Evolutionary conservation across 2,329 filamentous ascomycete genomes (phyloP), one percentile per base, ranked within the genome.

Genomic region (Penicillium sclerotiorum): DNA sequence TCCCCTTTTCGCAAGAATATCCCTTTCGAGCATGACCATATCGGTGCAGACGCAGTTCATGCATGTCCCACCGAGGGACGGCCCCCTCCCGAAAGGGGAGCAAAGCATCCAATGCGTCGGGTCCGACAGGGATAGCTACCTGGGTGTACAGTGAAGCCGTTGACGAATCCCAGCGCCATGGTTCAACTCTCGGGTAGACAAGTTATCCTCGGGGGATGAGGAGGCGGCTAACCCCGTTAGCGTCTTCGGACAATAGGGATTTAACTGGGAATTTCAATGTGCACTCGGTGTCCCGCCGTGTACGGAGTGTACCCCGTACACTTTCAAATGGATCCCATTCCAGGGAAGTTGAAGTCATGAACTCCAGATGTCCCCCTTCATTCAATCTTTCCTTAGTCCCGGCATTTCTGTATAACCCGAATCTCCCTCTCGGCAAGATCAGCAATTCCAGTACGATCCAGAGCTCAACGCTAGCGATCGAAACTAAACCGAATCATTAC

Each of bases 121-220:
- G 65, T 60, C 56, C 50, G 42, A 53, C 49, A 54, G 49, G 56
- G 56, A 28, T 50, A 38, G 23, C 3, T 22, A n/a, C 11, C 9
- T 7, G 6, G 13, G 25, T 3, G 9, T 28, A 15, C 40, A 36
- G 32, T 42, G 20, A 41, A 25, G 42, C 50, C 52, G 60, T 61
- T 60, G 58, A 45, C 43, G 46, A 50, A 66, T 59, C 65, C 67
- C 67, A 67, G 64, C 60, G 58, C 66, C 65, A 67, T 63, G 67
- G 67, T 70, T 70, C 67, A 59, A 33, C 15, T 41, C 57, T 60
- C 62, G 63, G 62, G 64, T 61, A 58, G 55, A 39, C 54, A 45
- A 56, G 50, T 53, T 49, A 47, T 41, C 49, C 35, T 46, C 47
- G 47, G 50, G 41, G 44, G 41, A n/a, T 53, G 53, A 43, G 9